Percentiles rank a stretch among this genome's conserved stretches.
Evolutionary conservation across 2,329 filamentous ascomycete genomes (phyloP).

Genomic region (Claviceps monticola): DNA sequence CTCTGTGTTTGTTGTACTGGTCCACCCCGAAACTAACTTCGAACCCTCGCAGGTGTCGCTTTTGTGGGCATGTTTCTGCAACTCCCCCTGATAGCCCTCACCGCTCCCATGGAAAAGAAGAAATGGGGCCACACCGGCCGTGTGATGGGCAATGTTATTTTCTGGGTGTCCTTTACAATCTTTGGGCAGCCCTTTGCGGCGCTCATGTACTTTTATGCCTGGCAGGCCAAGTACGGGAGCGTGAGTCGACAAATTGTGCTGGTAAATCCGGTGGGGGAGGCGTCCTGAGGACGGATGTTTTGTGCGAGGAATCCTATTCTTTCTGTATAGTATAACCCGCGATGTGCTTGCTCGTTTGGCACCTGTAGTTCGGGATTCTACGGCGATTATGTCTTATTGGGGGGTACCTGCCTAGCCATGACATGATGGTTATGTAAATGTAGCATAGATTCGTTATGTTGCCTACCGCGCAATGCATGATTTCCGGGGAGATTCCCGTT

Average conservation of each 20-base stretch:
- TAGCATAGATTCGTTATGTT: too few species aligned
- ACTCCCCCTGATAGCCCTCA: constrained; percentile 73
- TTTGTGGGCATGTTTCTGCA: constrained; percentile 92
- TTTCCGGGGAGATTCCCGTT: too few species aligned
- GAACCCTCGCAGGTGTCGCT: constrained; percentile 54
- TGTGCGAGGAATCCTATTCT: neutral
- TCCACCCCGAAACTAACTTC: neutral
- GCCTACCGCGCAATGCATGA: too few species aligned
- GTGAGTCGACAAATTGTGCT: constrained; percentile 37
- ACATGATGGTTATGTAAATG: too few species aligned
- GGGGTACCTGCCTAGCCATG: too few species aligned
- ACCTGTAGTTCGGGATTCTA: too few species aligned
- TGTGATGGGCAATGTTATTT: constrained; percentile 80
- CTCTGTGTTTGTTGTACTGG: neutral
- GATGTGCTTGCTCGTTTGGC: too few species aligned
- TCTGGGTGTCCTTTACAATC: constrained; percentile 93
- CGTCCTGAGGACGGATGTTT: neutral
- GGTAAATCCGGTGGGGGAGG: neutral
- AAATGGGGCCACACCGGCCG: constrained; percentile 56
- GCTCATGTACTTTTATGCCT: constrained; percentile 91
- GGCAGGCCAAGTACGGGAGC: constrained; percentile 94
- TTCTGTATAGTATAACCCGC: too few species aligned
- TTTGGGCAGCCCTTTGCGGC: constrained; percentile 90
- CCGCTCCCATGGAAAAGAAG: constrained; percentile 66
- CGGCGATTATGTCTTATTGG: too few species aligned